phyloP scores from a whole-genome alignment of 2,329 filamentous ascomycete species.

The Paramyrothecium roridum region DNA sequence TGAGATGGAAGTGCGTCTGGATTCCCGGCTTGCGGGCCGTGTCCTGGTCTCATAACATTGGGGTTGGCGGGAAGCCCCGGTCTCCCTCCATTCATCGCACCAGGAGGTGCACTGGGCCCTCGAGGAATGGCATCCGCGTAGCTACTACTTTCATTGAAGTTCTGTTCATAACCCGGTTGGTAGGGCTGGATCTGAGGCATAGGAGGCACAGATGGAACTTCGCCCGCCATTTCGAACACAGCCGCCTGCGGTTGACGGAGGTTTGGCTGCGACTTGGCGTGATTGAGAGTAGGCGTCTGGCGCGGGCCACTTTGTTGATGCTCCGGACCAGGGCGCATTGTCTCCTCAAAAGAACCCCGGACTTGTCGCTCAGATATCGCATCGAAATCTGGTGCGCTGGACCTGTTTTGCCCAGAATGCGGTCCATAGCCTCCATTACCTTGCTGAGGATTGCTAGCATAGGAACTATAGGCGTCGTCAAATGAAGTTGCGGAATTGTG shows the following conservation, averaged over 20 bases:
- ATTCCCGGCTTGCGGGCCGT: slow-evolving; percentile 27
- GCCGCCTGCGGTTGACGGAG: slow-evolving; percentile 62
- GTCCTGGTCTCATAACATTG: slow-evolving; percentile 12
- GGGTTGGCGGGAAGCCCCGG: slow-evolving; percentile 6
- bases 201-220: slow-evolving; percentile 55
- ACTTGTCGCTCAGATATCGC: slow-evolving; percentile 26
- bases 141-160: slow-evolving; percentile 16
- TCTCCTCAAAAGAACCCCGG: slow-evolving; percentile 45
- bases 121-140: slow-evolving; percentile 21
- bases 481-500: slow-evolving; percentile 32
- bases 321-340: slow-evolving; percentile 36
- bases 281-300: slow-evolving; percentile 51
- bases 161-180: slow-evolving; percentile 17
- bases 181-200: slow-evolving; percentile 32
- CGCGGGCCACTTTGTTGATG: slow-evolving; percentile 47
- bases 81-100: slow-evolving; percentile 12
- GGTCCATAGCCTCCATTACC: slow-evolving; percentile 19
- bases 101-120: slow-evolving; percentile 29
- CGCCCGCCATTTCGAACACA: slow-evolving; percentile 70
- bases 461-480: slow-evolving; percentile 53
- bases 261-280: slow-evolving; percentile 66
- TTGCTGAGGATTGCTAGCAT: slow-evolving; percentile 49
- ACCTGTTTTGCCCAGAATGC: slow-evolving; percentile 14
- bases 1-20: slow-evolving; percentile 54
- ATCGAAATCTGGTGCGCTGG: slow-evolving; percentile 40